Percentiles rank a stretch among this genome's conserved stretches.
Conservation (phyloP, 805 yeast genomes). For the Schizosaccharomyces japonicus region DNA sequence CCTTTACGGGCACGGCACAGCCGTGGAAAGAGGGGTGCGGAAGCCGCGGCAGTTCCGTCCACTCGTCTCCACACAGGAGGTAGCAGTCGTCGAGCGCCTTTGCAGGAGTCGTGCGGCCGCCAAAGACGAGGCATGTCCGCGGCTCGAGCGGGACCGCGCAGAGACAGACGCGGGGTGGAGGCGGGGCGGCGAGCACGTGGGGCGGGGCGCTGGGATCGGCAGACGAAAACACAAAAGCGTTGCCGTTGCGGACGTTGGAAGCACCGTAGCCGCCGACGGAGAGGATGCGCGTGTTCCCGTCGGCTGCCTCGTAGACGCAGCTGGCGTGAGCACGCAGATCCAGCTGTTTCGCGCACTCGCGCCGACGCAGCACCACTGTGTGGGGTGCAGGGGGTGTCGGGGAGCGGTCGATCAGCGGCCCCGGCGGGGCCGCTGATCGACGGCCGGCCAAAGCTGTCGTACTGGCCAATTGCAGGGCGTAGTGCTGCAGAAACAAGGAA, state of each 20-base stretch:
- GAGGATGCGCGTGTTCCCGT: background rate
- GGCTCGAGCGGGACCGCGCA: background rate
- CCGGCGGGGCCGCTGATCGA: too few species aligned
- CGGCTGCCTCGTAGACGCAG: background rate
- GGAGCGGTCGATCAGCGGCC: too few species aligned
- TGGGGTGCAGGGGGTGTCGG: too few species aligned
- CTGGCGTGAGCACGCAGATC: background rate
- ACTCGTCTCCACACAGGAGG: background rate
- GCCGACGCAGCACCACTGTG: background rate
- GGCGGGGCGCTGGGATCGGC: background rate
- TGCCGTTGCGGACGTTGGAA: background rate
- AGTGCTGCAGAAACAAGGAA: slow-evolving; percentile 50
- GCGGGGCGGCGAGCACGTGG: background rate
- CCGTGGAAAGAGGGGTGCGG: background rate
- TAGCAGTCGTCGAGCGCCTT: background rate
- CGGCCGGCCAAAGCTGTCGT: too few species aligned
- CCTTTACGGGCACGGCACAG: background rate
- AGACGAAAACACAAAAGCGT: background rate
- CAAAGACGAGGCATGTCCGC: background rate
- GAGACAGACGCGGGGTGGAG: background rate
- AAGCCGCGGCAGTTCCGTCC: background rate
- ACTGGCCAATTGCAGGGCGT: slow-evolving; percentile 12
- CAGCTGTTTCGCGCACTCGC: background rate
- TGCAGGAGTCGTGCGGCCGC: background rate
- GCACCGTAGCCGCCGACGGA: background rate